Base-by-base conservation (phyloP, 108 stramenopile species). In the Nannochloropsis salina region DNA sequence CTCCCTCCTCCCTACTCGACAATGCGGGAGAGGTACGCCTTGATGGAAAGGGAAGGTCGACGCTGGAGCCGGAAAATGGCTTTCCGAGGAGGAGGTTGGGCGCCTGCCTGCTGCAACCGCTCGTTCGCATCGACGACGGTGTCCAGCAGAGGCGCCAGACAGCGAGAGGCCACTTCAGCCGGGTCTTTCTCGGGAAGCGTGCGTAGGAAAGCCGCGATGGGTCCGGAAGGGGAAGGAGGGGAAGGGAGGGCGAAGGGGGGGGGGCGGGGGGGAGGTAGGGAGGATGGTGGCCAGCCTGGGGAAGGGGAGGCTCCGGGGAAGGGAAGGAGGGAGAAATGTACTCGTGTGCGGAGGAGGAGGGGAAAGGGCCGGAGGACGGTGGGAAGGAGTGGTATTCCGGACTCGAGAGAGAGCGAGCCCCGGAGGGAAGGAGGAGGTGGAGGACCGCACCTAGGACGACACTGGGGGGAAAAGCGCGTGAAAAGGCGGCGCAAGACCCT, bases 161-260 rank as follows among this genome's bases (percentile, higher is more conserved):
- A 74, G n/a, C 61, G 61, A n/a, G 15, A 6, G 3, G 61, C 61
- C n/a, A 74, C 61, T n/a, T 74, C 61, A 1, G 15, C n/a, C 1
- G 61, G 20, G 8, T 74, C 61, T 74, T 74, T 74, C n/a, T 74
- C 61, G 20, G 3, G 15, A 15, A 74, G 61, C 15, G 61, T n/a
- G 61, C 15, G 61, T 4, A 74, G 61, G n/a, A 74, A 74, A n/a
- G 61, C 61, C 4, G 61, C n/a, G 2, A n/a, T 74, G 8, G 61
- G 61, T 1, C 20, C 61, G 61, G 15, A 15, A n/a, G 61, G 20
- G 20, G 61, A n/a, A n/a, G 61, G 61, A 74, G 61, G 61, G 61
- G 61, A 74, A n/a, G 61, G 61, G 61, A 74, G 61, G 61, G 61
- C 61, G 8, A 74, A 74, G 61, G 61, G 61, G 20, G 61, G 61